Conservation (phyloP, 2,329 filamentous ascomycete genomes). For the Verticillium longisporum region DNA sequence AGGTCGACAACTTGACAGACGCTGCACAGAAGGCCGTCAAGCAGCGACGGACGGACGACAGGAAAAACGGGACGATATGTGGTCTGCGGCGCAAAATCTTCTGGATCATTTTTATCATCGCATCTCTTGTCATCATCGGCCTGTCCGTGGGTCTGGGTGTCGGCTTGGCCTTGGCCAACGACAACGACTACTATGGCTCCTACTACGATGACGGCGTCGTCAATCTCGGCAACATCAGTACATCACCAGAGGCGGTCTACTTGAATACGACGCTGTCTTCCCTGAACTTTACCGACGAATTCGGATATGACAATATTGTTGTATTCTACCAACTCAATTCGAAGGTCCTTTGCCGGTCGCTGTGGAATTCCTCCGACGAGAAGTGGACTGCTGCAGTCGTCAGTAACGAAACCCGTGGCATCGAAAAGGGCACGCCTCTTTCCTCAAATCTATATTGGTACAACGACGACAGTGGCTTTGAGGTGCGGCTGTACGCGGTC, state of each 20-base stretch:
- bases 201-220: not conserved
- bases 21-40: not conserved
- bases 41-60: not conserved
- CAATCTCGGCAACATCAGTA: not conserved
- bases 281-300: conserved; percentile 9
- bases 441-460: conserved; percentile 10
- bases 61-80: conserved; percentile 3
- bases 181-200: not conserved
- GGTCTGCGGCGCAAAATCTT: conserved; percentile 8
- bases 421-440: conserved; percentile 8
- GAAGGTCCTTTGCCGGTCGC: conserved; percentile 4
- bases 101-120: conserved; percentile 4
- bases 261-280: conserved; percentile 3
- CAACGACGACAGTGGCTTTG: conserved; percentile 1
- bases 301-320: conserved; percentile 5
- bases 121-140: conserved; percentile 4
- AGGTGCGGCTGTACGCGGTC: conserved; percentile 8
- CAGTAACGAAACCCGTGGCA: conserved; percentile 1
- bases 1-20: not conserved
- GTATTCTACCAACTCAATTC: conserved; percentile 7
- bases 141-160: conserved; percentile 8
- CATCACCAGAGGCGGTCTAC: not conserved
- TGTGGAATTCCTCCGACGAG: conserved; percentile 7
- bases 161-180: not conserved
- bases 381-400: conserved; percentile 3